Conservation (phyloP, 2,329 filamentous ascomycete species). For the Epichloe sylvatica region DNA sequence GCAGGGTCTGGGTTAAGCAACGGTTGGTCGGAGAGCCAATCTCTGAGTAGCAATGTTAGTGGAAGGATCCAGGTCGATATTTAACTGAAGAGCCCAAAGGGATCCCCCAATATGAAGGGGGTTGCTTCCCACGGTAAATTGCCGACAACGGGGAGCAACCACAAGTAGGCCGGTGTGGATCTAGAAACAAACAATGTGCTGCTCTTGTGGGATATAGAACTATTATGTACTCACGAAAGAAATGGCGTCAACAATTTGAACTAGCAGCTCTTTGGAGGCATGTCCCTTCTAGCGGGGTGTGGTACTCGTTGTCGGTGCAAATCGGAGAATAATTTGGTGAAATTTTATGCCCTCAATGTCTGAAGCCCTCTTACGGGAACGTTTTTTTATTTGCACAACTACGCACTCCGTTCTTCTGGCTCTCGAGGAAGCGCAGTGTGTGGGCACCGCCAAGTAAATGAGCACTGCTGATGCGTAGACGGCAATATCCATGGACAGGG, state of each 20-base stretch:
- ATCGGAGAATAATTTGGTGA: constrained; percentile 7
- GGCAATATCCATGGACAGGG: constrained; percentile 7
- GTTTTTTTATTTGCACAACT: constrained; percentile 2
- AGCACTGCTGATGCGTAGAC: constrained; percentile 2
- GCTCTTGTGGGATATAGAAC: neutral
- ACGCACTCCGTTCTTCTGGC: neutral
- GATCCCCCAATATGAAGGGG: neutral
- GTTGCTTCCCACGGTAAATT: constrained; percentile 6
- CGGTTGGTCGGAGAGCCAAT: constrained; percentile 1
- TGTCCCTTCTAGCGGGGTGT: constrained; percentile 1
- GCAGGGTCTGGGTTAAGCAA: constrained; percentile 3
- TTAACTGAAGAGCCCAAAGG: constrained; percentile 5
- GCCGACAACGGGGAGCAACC: constrained; percentile 4
- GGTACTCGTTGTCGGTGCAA: constrained; percentile 1
- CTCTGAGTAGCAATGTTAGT: constrained; percentile 1
- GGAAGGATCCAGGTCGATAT: constrained; percentile 8
- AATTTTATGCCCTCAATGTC: constrained; percentile 5
- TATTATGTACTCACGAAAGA: neutral
- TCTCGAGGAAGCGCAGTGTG: neutral
- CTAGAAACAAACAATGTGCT: constrained; percentile 1
- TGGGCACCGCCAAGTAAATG: constrained; percentile 2
- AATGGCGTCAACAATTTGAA: neutral
- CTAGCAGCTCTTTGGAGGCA: neutral
- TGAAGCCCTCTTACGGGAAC: neutral
- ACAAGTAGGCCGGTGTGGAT: constrained; percentile 4